Evolutionary conservation across 768 basidiomycete species (phyloP).

Genomic region (Boletus pseudopeckii): DNA sequence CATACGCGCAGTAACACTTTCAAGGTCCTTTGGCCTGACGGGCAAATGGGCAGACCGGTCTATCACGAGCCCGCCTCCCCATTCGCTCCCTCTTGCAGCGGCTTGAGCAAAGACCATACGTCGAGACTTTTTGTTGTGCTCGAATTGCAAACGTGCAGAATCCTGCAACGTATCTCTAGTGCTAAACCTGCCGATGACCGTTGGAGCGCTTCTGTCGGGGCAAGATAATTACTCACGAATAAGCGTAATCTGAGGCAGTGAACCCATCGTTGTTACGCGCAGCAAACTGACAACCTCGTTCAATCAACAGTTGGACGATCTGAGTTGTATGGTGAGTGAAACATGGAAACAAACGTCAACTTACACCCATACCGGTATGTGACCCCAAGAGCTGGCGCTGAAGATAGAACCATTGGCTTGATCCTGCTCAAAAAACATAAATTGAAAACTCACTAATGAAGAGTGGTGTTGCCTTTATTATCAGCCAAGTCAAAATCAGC

Average conservation of each 20-base stretch:
- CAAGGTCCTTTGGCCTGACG: slow-evolving; percentile 41
- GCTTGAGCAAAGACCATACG: slow-evolving; percentile 71
- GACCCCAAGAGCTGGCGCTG: slow-evolving; percentile 87
- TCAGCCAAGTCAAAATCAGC: slow-evolving; percentile 90
- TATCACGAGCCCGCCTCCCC: slow-evolving; percentile 42
- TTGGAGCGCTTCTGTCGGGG: neutral
- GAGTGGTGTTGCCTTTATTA: slow-evolving; percentile 85
- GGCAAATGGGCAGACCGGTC: slow-evolving; percentile 46
- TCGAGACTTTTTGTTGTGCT: slow-evolving; percentile 73
- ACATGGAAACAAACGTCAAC: neutral
- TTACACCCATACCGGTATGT: slow-evolving; percentile 58
- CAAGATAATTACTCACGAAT: slow-evolving; percentile 31
- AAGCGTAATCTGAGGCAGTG: slow-evolving; percentile 90
- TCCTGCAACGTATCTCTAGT: slow-evolving; percentile 79
- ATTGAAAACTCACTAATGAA: slow-evolving; percentile 74
- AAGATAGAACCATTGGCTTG: slow-evolving; percentile 7
- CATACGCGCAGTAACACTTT: slow-evolving; percentile 49
- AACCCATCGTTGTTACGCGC: slow-evolving; percentile 90
- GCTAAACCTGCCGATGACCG: slow-evolving; percentile 46
- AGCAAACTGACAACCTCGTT: slow-evolving; percentile 80
- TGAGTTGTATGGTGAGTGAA: slow-evolving; percentile 29
- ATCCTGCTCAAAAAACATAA: neutral
- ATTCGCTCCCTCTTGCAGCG: slow-evolving; percentile 62
- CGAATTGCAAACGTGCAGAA: slow-evolving; percentile 73
- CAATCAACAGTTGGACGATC: slow-evolving; percentile 84